phyloP scores from a whole-genome alignment of 2,329 filamentous ascomycete genomes.

The Colletotrichum costaricense region DNA sequence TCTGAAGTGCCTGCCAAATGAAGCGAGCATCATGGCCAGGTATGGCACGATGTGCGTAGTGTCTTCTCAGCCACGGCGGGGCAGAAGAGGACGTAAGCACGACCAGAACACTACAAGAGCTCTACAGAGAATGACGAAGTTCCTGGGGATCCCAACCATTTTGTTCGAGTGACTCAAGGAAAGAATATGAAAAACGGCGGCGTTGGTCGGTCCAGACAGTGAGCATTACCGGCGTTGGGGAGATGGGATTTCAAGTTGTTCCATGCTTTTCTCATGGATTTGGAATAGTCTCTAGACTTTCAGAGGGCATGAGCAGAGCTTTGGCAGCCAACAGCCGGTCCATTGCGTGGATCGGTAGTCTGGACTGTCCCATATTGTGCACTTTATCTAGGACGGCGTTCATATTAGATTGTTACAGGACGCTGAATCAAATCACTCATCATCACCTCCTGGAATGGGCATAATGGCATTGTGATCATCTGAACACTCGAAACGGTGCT shows the following conservation, averaged over 20 bases:
- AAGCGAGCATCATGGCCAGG: neutral
- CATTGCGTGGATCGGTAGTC: neutral
- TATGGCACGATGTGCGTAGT: neutral
- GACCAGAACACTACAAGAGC: neutral
- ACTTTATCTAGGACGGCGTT: neutral
- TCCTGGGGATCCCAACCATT: neutral
- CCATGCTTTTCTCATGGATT: neutral
- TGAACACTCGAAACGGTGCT: neutral
- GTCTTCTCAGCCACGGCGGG: neutral
- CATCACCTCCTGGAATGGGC: neutral
- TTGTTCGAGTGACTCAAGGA: neutral
- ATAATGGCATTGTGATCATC: neutral
- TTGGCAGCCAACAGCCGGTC: neutral
- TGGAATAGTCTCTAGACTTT: neutral
- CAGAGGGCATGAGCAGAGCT: neutral
- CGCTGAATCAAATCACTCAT: neutral
- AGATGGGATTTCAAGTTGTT: neutral
- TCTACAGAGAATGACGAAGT: neutral
- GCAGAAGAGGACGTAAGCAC: neutral
- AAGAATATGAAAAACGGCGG: neutral
- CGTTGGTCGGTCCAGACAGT: neutral
- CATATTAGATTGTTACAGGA: conserved; percentile 6
- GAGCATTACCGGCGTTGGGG: conserved; percentile 14
- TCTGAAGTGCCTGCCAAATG: conserved; percentile 24
- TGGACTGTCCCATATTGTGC: neutral